Conservation (phyloP, 148 eudicot species). For the Amaranthus cruentus region DNA sequence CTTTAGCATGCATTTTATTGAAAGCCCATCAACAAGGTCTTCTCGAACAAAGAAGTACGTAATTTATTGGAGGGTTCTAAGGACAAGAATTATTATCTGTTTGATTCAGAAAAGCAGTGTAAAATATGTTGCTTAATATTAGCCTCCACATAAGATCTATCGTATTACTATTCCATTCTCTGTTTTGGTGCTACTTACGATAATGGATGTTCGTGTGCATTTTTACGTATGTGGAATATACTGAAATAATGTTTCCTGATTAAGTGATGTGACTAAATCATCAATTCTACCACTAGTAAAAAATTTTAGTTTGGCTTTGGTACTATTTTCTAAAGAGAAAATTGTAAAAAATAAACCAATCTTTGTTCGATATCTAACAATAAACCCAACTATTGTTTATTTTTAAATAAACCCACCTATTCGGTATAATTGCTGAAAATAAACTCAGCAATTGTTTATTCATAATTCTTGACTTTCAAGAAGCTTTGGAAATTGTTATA, state of each 20-base stretch:
- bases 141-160: neutral
- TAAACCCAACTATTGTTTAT: too few relatives aligned
- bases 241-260: neutral
- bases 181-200: neutral
- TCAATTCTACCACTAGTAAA: neutral
- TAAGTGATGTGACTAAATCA: neutral
- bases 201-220: neutral
- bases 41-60: neutral
- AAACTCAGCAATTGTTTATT: too few relatives aligned
- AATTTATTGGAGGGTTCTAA: neutral
- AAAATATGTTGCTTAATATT: neutral
- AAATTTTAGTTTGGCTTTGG: neutral
- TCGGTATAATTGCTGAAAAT: too few relatives aligned
- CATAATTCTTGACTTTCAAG: too few relatives aligned
- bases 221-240: neutral
- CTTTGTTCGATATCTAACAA: too few relatives aligned
- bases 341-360: neutral
- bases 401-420: too few relatives aligned
- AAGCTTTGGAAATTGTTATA: too few relatives aligned
- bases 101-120: neutral
- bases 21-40: neutral
- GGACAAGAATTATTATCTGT: neutral
- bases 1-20: neutral
- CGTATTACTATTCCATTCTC: neutral
- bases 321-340: neutral